These are phyloP conservation scores for Cystobasidium onofrii DNA, from an alignment of 768 basidiomycete species.

Conservation along the genomic window DNA sequence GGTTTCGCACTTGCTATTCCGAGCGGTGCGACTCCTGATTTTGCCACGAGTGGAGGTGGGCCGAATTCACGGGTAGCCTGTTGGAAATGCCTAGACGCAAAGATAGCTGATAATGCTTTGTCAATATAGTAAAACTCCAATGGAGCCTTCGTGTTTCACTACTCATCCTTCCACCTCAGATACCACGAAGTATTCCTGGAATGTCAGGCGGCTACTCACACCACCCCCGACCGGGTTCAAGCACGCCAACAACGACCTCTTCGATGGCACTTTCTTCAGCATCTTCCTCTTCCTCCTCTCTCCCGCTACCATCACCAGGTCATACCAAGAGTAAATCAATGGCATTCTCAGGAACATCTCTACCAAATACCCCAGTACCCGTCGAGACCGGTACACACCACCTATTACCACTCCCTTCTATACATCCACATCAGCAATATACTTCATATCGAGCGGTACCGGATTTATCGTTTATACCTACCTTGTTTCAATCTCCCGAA, in stretches of 20 bases:
- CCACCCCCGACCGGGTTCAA: neutral
- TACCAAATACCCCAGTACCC: conserved; percentile 35
- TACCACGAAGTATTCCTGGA: neutral
- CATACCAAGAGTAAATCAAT: conserved; percentile 39
- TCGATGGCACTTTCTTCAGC: neutral
- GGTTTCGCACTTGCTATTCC: conserved; percentile 88
- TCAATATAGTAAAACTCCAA: conserved; percentile 60
- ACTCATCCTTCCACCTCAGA: neutral
- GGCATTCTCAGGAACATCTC: conserved; percentile 35
- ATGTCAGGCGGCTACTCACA: neutral
- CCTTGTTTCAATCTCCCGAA: conserved; percentile 39
- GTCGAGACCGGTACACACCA: conserved; percentile 39
- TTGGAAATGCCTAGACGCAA: too few relatives aligned
- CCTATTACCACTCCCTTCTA: conserved; percentile 38
- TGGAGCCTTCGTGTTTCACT: conserved; percentile 61
- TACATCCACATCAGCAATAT: conserved; percentile 31
- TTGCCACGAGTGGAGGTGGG: conserved; percentile 57
- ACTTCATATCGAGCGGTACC: conserved; percentile 42
- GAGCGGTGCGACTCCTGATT: conserved; percentile 78
- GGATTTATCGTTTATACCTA: conserved; percentile 41
- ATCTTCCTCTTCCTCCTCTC: neutral
- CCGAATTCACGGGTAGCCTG: conserved; percentile 34
- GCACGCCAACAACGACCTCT: neutral
- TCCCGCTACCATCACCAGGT: neutral
- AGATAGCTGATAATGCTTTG: neutral